Base-by-base conservation (phyloP, 495 filamentous ascomycete genomes). In the Venustampulla echinocandica region DNA sequence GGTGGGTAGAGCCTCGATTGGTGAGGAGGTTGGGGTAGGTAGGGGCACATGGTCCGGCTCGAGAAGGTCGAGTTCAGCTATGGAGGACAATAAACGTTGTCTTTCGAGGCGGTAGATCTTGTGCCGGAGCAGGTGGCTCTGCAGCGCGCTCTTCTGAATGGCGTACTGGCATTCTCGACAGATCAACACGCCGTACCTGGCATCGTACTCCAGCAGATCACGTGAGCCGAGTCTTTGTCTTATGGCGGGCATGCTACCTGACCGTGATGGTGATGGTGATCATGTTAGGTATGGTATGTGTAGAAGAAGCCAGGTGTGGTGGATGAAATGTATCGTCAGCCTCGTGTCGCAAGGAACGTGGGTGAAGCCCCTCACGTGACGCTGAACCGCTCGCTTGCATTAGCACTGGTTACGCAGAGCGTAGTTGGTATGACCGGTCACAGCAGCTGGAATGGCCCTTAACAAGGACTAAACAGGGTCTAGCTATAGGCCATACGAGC, bases 151-250 rank as follows among this genome's bases (percentile, higher is more conserved):
- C 48, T 63, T 66, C 45, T 66, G 63, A 45, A 66, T 60, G 19
- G 63, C 63, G 53, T 66, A 66, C 33, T 60, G 50, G 49, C 63
- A 66, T 58, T 64, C 48, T 11, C 58, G 62, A 45, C 63, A 66
- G 33, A 66, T 66, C 1, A 66, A 48, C 3, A 66, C 53, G 24
- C 59, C 28, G 46, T 64, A 47, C 14, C 39, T 39, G 3, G 46
- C 50, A 25, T 63, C 40, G 38, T 64, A 66, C 27, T 58, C 42
- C n/a, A 66, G 55, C 2, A 64, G 41, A 32, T 35, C 33, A 7
- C n/a, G 33, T 14, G 33, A 35, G 33, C 33, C 33, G n/a, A 35
- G n/a, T n/a, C n/a, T n/a, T n/a, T n/a, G n/a, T 35, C 5, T 35
- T 14, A 7, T 14, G 33, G 6, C 4, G 11, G 33, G n/a, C 33